Evolutionary conservation across 495 filamentous ascomycete species (phyloP).

Genomic region (Aspergillus kassunensis): DNA sequence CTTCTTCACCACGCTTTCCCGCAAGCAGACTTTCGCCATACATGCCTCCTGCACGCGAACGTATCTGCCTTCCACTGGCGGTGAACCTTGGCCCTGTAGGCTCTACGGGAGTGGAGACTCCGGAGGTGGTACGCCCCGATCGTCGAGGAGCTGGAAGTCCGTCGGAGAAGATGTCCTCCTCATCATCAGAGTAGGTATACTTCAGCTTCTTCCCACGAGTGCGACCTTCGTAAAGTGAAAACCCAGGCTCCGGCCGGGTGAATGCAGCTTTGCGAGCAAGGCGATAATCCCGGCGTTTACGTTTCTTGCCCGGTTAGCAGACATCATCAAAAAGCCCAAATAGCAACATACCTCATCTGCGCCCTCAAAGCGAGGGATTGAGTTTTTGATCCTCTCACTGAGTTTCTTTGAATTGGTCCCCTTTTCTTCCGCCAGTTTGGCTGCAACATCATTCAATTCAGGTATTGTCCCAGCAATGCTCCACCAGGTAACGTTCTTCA

Average conservation of each 20-base stretch:
- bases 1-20: constrained; percentile 43
- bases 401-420: constrained; percentile 73
- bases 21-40: constrained; percentile 71
- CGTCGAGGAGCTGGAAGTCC: constrained; percentile 58
- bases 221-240: constrained; percentile 92
- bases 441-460: constrained; percentile 69
- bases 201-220: constrained; percentile 93
- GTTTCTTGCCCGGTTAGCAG: constrained; percentile 61
- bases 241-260: constrained; percentile 79
- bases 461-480: constrained; percentile 88
- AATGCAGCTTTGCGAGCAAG: constrained; percentile 82
- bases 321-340: neutral
- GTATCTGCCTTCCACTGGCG: constrained; percentile 83
- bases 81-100: constrained; percentile 74
- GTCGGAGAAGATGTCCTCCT: constrained; percentile 76
- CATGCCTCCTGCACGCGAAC: constrained; percentile 65
- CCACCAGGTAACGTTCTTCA: constrained; percentile 81
- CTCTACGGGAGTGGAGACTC: constrained; percentile 66
- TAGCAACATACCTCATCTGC: constrained; percentile 70
- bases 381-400: constrained; percentile 69
- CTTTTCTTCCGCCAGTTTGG: constrained; percentile 73
- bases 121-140: constrained; percentile 67
- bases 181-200: constrained; percentile 93
- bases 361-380: constrained; percentile 90
- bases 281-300: constrained; percentile 87